phyloP scores from a whole-genome alignment of 1,284 basidiomycete species.

The Cutaneotrichosporon cavernicola region DNA sequence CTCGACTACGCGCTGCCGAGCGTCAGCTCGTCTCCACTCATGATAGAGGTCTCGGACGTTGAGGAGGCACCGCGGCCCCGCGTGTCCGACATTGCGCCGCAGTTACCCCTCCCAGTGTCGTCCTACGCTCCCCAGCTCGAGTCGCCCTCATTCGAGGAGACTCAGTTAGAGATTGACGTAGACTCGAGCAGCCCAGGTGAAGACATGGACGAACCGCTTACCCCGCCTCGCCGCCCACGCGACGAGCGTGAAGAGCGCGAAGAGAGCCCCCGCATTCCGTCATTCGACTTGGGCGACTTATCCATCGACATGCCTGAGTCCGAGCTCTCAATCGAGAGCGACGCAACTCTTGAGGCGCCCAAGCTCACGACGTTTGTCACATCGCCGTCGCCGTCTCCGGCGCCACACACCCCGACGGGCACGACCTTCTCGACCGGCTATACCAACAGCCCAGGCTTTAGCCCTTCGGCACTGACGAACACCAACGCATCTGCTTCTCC shows the following conservation, averaged over 20 bases:
- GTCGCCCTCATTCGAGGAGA: conserved; percentile 6
- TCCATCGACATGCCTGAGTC: conserved; percentile 17
- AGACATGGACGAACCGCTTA: conserved; percentile 34
- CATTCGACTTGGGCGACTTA: conserved; percentile 45
- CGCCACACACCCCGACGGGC: conserved; percentile 4
- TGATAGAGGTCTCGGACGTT: conserved; percentile 18
- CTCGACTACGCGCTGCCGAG: conserved; percentile 43
- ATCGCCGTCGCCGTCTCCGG: conserved; percentile 1
- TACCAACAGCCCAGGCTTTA: neutral
- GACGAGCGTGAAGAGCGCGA: conserved; percentile 22
- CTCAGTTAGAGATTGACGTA: neutral
- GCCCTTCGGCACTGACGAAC: neutral
- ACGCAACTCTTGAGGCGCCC: conserved; percentile 9
- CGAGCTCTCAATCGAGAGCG: neutral
- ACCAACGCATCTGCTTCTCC: conserved; percentile 4
- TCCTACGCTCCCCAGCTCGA: conserved; percentile 9
- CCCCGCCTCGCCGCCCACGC: conserved; percentile 29
- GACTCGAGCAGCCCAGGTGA: conserved; percentile 6
- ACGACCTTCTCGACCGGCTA: neutral
- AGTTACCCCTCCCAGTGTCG: conserved; percentile 15
- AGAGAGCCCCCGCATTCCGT: conserved; percentile 46
- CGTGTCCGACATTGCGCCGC: conserved; percentile 12
- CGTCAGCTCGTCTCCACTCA: conserved; percentile 44
- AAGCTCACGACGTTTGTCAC: conserved; percentile 14
- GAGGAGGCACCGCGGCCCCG: conserved; percentile 13